A percentile compares a stretch with the other conserved stretches of the same genome.
phyloP scores from a whole-genome alignment of 352 stramenopile genomes.

The Phytophthora ramorum region DNA sequence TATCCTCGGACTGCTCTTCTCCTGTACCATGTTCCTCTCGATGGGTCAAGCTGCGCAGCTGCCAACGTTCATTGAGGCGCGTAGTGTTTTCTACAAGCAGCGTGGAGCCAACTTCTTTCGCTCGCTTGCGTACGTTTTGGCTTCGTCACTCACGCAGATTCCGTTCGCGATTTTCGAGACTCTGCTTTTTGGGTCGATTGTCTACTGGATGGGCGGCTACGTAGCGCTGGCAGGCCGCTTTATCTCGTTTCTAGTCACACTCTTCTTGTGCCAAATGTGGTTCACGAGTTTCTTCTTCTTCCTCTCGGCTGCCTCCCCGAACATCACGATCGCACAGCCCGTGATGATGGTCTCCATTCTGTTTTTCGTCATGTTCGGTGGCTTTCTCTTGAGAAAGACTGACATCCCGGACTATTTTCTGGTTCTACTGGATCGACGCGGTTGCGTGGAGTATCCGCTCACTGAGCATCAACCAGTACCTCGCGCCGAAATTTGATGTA shows the following conservation, averaged over 20 bases:
- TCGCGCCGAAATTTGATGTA: constrained; percentile 44
- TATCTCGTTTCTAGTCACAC: constrained; percentile 66
- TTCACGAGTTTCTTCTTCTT: constrained; percentile 80
- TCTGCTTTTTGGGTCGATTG: constrained; percentile 82
- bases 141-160: constrained; percentile 52
- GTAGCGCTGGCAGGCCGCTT: constrained; percentile 50
- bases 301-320: constrained; percentile 53
- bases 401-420: constrained; percentile 73
- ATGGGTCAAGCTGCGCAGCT: constrained; percentile 85
- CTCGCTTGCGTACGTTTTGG: constrained; percentile 81
- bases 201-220: constrained; percentile 93
- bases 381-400: constrained; percentile 65
- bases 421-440: constrained; percentile 85
- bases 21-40: constrained; percentile 87
- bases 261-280: constrained; percentile 73
- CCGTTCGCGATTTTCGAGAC: constrained; percentile 76
- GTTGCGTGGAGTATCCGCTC: constrained; percentile 71
- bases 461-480: constrained; percentile 74
- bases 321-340: constrained; percentile 62
- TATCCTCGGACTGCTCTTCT: constrained; percentile 89
- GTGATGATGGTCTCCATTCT: constrained; percentile 67
- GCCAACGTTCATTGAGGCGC: constrained; percentile 78
- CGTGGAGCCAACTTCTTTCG: constrained; percentile 89
- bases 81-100: constrained; percentile 91
- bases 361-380: constrained; percentile 69